phyloP scores from a whole-genome alignment of 2,329 filamentous ascomycete genomes.

The Rhynchosporium graminicola region DNA sequence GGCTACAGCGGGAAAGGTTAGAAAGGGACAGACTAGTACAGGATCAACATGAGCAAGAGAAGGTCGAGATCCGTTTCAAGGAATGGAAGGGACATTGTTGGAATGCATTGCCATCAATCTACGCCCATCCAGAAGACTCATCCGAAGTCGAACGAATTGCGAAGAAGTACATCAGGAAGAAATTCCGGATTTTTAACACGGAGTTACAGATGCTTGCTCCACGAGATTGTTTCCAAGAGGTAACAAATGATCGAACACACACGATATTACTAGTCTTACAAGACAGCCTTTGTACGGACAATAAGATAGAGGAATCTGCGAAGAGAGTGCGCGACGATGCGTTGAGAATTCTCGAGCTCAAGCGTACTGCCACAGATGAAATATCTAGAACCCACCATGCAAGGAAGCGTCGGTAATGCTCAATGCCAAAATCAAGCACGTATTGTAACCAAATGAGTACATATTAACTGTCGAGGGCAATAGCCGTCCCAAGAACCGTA shows the following conservation, averaged over 20 bases:
- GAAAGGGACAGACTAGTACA: background rate
- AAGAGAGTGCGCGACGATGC: background rate
- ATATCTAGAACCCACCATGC: background rate
- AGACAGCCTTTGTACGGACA: background rate
- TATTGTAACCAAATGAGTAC: background rate
- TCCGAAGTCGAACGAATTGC: background rate
- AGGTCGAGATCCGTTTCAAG: constrained; percentile 7
- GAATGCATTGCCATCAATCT: background rate
- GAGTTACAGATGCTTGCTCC: background rate
- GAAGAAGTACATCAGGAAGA: constrained; percentile 8
- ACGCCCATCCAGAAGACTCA: background rate
- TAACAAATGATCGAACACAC: constrained; percentile 5
- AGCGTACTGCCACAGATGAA: background rate
- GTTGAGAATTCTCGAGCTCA: constrained; percentile 3
- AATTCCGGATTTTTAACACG: background rate
- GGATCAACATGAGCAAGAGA: constrained; percentile 1
- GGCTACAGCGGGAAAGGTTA: background rate
- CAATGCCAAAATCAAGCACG: background rate
- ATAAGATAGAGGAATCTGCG: background rate
- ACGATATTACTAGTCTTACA: constrained; percentile 7
- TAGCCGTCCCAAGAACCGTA: background rate
- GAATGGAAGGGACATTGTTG: background rate
- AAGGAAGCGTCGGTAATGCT: constrained; percentile 1
- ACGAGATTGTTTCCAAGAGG: constrained; percentile 5
- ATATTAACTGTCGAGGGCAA: background rate